Base-by-base conservation (phyloP, 2,329 filamentous ascomycete species). In the Penicillium verrucosum region DNA sequence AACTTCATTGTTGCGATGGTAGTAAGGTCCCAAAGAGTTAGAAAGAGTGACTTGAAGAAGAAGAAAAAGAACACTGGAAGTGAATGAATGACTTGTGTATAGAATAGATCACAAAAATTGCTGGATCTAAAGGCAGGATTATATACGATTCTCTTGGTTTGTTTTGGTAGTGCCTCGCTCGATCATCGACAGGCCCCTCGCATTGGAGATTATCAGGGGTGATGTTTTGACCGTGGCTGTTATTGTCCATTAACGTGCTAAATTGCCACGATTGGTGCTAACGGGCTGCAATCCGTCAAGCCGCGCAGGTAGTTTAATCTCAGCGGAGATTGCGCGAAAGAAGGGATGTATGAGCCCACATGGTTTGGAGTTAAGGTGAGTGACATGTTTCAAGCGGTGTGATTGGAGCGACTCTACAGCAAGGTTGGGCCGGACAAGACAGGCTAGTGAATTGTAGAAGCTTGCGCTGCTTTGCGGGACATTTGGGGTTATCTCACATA, bases 1-100 rank as follows among this genome's bases (percentile, higher is more conserved):
- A 74, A 69, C 69, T 73, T 74, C 72, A 74, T 74, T 57, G 41
- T 72, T 57, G 56, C 55, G 49, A 46, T 62, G 42, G 41, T 54
- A 14, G 2, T 5, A 43, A 42, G 25, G 27, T 40, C 9, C 50
- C 11, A 7, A 59, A 51, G 37, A 44, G 18, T 55, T 61, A 12
- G 57, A 68, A 68, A 55, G 62, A 71, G 58, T 64, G 68, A 66
- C 58, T 63, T 46, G 27, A 40, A 54, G 54, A 38, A 46, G 14
- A 25, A 54, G 37, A 41, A 43, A 32, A 32, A 32, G 11, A 32
- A 6, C 11, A 2, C 47, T 64, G 51, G 59, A 58, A 60, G 48
- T 51, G 56, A 61, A 60, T 54, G 56, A 58, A 40, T 60, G 57
- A 59, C 54, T 66, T 65, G 61, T 45, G 18, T 64, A 60, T 42